A percentile compares a stretch with the other conserved stretches of the same genome.
phyloP scores from a whole-genome alignment of 257 asterid genomes.

The Jacaranda mimosifolia region DNA sequence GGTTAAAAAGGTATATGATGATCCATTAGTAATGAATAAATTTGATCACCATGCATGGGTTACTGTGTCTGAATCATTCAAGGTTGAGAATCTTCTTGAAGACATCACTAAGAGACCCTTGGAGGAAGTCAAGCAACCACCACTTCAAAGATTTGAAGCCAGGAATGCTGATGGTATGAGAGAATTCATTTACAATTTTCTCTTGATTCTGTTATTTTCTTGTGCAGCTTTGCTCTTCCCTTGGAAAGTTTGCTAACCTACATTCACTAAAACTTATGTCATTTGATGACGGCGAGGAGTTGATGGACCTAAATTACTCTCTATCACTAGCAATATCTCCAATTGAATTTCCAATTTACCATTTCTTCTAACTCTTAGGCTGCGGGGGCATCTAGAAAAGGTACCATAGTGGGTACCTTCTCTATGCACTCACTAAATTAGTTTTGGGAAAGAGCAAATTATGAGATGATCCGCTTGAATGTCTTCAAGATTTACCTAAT shows the following conservation, averaged over 20 bases:
- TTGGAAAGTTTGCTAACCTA: conserved; percentile 30
- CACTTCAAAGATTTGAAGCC: neutral
- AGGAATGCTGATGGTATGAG: neutral
- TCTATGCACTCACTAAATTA: neutral
- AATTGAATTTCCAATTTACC: neutral
- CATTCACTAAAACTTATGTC: neutral
- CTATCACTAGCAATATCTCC: neutral
- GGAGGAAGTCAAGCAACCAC: neutral
- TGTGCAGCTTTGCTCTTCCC: conserved; percentile 34
- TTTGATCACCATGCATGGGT: conserved; percentile 38
- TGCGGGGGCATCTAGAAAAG: conserved; percentile 4
- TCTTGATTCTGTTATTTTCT: neutral
- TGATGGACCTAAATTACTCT: neutral
- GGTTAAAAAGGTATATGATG: conserved; percentile 32
- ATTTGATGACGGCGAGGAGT: neutral
- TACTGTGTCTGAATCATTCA: conserved; percentile 33
- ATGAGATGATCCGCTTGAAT: conserved; percentile 15
- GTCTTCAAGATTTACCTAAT: conserved; percentile 35
- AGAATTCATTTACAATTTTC: neutral
- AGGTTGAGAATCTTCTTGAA: conserved; percentile 15
- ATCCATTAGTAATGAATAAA: neutral
- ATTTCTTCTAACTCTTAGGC: neutral
- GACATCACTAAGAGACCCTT: neutral
- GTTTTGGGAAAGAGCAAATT: neutral
- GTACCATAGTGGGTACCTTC: conserved; percentile 32